These are phyloP conservation scores for Neofusicoccum kwambonambiense DNA, from an alignment of 2,329 filamentous ascomycete genomes.

Conservation along the genomic window DNA sequence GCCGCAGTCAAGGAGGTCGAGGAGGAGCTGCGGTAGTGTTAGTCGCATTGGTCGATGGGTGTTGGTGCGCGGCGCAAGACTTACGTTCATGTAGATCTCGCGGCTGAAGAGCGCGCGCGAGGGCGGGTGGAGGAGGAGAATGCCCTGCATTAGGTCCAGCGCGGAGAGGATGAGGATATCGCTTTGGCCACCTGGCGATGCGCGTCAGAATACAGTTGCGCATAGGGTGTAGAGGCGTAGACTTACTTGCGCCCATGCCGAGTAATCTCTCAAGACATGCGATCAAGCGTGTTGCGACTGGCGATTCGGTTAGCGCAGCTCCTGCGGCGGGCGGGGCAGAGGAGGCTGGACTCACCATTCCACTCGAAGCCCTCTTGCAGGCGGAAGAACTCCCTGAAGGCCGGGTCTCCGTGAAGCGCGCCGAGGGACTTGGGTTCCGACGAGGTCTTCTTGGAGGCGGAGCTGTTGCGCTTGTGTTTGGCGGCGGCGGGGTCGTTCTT, in stretches of 20 bases:
- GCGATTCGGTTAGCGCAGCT: background rate
- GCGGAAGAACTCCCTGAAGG: slow-evolving; percentile 94
- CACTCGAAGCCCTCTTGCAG: slow-evolving; percentile 96
- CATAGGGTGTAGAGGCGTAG: slow-evolving; percentile 12
- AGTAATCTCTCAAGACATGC: slow-evolving; percentile 82
- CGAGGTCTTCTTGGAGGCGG: slow-evolving; percentile 31
- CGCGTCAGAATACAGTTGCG: background rate
- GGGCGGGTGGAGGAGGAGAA: slow-evolving; percentile 83
- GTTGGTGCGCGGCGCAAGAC: slow-evolving; percentile 28
- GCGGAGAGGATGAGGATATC: slow-evolving; percentile 86
- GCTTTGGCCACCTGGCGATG: slow-evolving; percentile 66
- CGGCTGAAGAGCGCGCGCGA: slow-evolving; percentile 83
- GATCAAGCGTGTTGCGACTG: slow-evolving; percentile 79
- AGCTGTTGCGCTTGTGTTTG: slow-evolving; percentile 36
- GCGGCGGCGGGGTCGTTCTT: slow-evolving; percentile 24
- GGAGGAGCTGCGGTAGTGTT: slow-evolving; percentile 62
- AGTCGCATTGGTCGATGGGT: background rate
- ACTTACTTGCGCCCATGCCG: slow-evolving; percentile 65
- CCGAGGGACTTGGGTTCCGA: slow-evolving; percentile 53
- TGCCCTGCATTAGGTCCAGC: slow-evolving; percentile 84
- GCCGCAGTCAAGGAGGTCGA: slow-evolving; percentile 86
- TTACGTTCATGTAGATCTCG: slow-evolving; percentile 90
- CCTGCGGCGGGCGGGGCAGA: background rate
- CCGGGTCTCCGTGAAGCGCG: slow-evolving; percentile 76
- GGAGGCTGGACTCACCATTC: slow-evolving; percentile 61